These are phyloP conservation scores for Cyclotella distinguenda DNA, from an alignment of 108 stramenopile species.

Conservation along the genomic window DNA sequence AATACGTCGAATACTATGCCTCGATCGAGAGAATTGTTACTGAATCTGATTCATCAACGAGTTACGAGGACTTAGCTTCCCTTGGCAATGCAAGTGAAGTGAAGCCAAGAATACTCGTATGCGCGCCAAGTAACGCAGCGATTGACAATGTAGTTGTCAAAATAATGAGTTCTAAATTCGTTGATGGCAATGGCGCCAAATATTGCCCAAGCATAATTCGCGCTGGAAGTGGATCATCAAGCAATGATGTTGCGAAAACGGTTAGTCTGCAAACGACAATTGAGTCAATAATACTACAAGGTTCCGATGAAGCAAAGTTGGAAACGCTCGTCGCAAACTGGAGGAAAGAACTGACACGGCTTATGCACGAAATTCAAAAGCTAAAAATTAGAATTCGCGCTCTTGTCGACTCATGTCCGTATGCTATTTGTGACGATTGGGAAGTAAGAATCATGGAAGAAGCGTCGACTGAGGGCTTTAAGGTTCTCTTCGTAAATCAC, in stretches of 20 bases:
- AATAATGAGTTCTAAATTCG: conserved; percentile 60
- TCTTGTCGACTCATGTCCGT: conserved; percentile 47
- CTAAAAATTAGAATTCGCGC: conserved; percentile 45
- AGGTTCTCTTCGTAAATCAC: conserved; percentile 63
- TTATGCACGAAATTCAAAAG: conserved; percentile 47
- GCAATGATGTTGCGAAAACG: conserved; percentile 22
- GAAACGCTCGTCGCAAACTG: conserved; percentile 28
- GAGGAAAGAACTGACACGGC: conserved; percentile 29
- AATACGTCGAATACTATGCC: conserved; percentile 51
- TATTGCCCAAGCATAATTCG: conserved; percentile 76
- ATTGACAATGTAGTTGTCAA: conserved; percentile 88
- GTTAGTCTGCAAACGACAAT: conserved; percentile 38
- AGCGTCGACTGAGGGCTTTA: conserved; percentile 36
- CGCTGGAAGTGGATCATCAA: conserved; percentile 53
- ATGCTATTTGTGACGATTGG: conserved; percentile 55
- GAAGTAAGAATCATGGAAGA: conserved; percentile 53
- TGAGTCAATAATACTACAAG: conserved; percentile 29
- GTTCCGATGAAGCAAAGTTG: conserved; percentile 33
- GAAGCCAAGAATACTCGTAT: conserved; percentile 71
- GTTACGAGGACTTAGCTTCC: conserved; percentile 45
- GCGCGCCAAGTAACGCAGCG: conserved; percentile 88
- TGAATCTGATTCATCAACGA: conserved; percentile 22
- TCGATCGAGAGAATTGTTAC: conserved; percentile 45
- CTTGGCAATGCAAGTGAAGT: conserved; percentile 44
- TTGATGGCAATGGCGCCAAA: conserved; percentile 64